Evolutionary conservation across 2,329 filamentous ascomycete species (phyloP).

Genomic region (Paradendryphiella salina): DNA sequence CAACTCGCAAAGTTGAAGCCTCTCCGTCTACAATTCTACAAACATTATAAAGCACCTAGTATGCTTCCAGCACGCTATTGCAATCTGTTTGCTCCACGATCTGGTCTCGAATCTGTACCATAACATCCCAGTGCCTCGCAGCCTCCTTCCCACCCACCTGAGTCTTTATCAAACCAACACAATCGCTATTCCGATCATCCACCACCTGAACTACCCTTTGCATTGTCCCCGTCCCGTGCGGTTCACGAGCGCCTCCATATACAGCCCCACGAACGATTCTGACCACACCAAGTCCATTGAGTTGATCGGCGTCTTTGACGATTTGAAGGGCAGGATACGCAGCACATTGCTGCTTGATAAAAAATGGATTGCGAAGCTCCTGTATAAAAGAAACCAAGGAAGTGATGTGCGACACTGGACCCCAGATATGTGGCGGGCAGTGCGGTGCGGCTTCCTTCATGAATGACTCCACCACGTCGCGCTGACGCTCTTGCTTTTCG

Average conservation of each 20-base stretch:
- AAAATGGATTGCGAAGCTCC: constrained; percentile 65
- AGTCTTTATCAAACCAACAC: constrained; percentile 28
- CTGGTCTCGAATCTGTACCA: constrained; percentile 11
- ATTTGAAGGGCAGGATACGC: constrained; percentile 70
- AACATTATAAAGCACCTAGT: background rate
- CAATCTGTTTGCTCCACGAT: constrained; percentile 16
- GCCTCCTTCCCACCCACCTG: constrained; percentile 19
- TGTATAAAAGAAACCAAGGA: constrained; percentile 75
- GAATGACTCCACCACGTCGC: constrained; percentile 42
- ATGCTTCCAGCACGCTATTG: constrained; percentile 6
- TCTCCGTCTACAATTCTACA: no score
- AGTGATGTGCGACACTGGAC: constrained; percentile 69
- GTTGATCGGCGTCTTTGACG: constrained; percentile 85
- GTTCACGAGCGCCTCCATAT: constrained; percentile 38
- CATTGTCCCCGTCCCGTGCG: constrained; percentile 48
- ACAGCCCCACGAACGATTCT: constrained; percentile 26
- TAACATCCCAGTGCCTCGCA: constrained; percentile 18
- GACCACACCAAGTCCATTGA: constrained; percentile 82
- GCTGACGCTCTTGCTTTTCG: constrained; percentile 54
- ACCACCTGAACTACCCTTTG: constrained; percentile 13
- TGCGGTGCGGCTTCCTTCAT: background rate
- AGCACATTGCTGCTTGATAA: constrained; percentile 58
- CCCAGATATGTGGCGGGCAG: constrained; percentile 57
- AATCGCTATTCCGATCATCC: constrained; percentile 13
- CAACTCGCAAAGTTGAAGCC: no score